Base-by-base conservation (phyloP, 306 rosid species). In the Dryas octopetala region DNA sequence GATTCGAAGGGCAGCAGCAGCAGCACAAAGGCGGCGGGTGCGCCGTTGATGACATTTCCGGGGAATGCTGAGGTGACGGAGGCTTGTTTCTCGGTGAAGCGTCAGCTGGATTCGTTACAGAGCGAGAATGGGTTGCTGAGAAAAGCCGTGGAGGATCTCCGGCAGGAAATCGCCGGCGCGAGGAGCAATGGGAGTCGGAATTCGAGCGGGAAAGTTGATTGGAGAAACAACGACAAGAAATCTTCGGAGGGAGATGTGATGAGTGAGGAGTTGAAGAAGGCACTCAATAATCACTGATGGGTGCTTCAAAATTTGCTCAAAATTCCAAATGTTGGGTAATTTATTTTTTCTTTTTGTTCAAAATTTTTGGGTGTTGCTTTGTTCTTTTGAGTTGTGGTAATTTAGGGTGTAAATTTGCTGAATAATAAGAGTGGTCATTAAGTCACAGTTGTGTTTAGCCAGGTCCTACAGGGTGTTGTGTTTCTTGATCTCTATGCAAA, bases 91-190 rank as follows among this genome's bases (percentile, higher is more conserved):
- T 54, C 57, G 3, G 82, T 90, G 77, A 91, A 88, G 78, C 84
- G 83, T n/a, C 96, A 91, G 73, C 52, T 91, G 85, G 97, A 90
- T 81, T 73, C 81, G 7, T 60, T 95, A 40, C 91, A 79, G 49
- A 70, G 69, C 4, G 97, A 95, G 76, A 91, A 87, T 44, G 91
- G 96, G 62, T n/a, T 83, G 67, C 82, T 95, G 78, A 88, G 83
- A 62, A 91, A 74, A 28, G 89, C 97, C 2, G 86, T 95, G 76
- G 97, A 91, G 50, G 93, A 95, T 78, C 90, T 95, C 63, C 83
- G 97, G 82, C 84, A 85, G 32, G 96, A 91, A 53, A 76, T 93
- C 1, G 19, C 71, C n/a, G 78, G 63, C 44, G 73, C 78, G 6
- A 14, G 86, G 43, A 83, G 46, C 6, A 14, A 17, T 45, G 83